Evolutionary conservation across 192 early-diverging fungal species (phyloP).

Genomic region (Chytriomyces sp.): DNA sequence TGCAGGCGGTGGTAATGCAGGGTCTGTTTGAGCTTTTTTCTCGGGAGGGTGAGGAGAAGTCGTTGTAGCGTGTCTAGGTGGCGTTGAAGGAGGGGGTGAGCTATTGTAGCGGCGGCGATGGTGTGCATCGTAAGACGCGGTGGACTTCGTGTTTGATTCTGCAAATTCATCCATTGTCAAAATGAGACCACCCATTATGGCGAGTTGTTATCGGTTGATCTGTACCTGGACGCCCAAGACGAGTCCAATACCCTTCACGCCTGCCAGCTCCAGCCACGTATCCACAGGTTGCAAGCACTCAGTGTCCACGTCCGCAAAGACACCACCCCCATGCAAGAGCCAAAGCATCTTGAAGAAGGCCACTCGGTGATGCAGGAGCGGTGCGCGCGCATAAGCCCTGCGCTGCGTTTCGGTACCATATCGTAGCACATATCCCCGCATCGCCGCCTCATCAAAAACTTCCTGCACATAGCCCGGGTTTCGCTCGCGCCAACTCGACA

Average conservation of each 20-base stretch:
- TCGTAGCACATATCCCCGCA: background rate
- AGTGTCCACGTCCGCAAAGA: slow-evolving; percentile 20
- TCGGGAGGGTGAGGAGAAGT: background rate
- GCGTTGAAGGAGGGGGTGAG: background rate
- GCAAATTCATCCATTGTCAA: background rate
- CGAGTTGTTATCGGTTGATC: background rate
- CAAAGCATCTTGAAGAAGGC: slow-evolving; percentile 5
- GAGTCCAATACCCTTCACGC: background rate
- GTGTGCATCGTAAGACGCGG: slow-evolving; percentile 5
- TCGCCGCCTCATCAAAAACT: background rate
- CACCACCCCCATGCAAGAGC: slow-evolving; percentile 12
- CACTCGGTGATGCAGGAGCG: background rate
- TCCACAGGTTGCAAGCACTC: slow-evolving; percentile 15
- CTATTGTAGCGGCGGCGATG: background rate
- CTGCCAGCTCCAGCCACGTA: background rate
- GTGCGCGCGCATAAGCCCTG: background rate
- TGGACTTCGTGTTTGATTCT: background rate
- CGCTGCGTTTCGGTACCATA: background rate
- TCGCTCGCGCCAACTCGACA: background rate
- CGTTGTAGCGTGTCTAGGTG: background rate
- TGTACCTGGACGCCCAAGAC: slow-evolving; percentile 4
- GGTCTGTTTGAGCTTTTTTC: slow-evolving; percentile 5
- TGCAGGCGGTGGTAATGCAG: slow-evolving; percentile 1
- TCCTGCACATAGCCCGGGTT: slow-evolving; percentile 6
- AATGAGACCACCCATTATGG: background rate